Evolutionary conservation across 441 rosid species (phyloP), one percentile per base, ranked within the genome.

Genomic region (Arabidopsis lyrata): DNA sequence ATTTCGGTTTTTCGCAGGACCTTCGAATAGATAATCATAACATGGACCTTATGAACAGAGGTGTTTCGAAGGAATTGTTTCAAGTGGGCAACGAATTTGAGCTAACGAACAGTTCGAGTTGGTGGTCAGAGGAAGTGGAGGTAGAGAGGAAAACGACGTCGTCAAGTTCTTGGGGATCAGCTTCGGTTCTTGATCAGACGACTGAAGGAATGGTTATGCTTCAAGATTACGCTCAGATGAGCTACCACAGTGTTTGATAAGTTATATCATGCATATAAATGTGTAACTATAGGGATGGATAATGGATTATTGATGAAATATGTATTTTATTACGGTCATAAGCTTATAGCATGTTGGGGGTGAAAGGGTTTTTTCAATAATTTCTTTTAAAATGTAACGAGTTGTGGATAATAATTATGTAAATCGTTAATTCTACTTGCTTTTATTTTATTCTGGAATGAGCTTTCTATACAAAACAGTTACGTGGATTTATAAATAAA

Each of bases 51-150:
- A 36, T 72, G 77, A 77, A 53, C 65, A 53, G 67, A 70, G 56
- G 62, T 45, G 61, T 38, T 66, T 72, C 77, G 11, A 77, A 72
- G 18, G 81, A 72, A n/a, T 4, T 77, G 35, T 50, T 66, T 77
- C 87, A 81, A 73, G 68, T 81, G 20, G 72, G 76, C 4, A 81
- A 85, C 20, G 82, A 89, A 24, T 77, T 86, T 70, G 88, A 86
- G 57, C 80, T 86, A 75, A 80, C 87, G 66, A 85, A 81, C n/a
- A 75, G 77, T 81, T 64, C 87, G 29, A 29, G 78, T 58, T 88
- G 93, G 91, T 90, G 98, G 96, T 81, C 88, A 5, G 86, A 68
- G 27, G 86, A 77, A 41, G 68, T 71, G 24, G 96, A 82, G 44
- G 72, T 86, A 32, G 95, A 85, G 81, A 78, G 84, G 53, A 87